Conservation (phyloP, 768 basidiomycete genomes). For the Russula sp. region DNA sequence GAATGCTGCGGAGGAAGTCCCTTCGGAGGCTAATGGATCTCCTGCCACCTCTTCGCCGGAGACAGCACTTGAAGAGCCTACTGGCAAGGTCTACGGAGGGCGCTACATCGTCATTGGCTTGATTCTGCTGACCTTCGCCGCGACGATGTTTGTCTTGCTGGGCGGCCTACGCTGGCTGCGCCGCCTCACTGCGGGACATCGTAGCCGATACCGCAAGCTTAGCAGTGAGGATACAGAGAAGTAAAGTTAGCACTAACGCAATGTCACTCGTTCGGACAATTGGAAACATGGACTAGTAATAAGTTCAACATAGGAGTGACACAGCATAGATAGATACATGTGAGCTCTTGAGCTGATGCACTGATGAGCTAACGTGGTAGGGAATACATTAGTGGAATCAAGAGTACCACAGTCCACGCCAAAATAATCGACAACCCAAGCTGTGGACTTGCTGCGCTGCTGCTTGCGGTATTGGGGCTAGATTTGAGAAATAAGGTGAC, state of each 20-base stretch:
- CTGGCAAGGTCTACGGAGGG: slow-evolving; percentile 11
- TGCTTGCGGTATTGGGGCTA: slow-evolving; percentile 32
- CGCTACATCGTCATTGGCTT: slow-evolving; percentile 33
- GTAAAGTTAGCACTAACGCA: not conserved
- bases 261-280: not conserved
- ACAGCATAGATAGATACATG: not conserved
- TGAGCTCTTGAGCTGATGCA: not conserved
- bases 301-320: not conserved
- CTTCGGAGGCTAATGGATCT: slow-evolving; percentile 2
- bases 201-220: slow-evolving; percentile 19
- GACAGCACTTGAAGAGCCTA: slow-evolving; percentile 19
- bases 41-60: not conserved
- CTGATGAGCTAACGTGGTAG: not conserved
- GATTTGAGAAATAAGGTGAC: slow-evolving; percentile 7
- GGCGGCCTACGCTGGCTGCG: slow-evolving; percentile 21
- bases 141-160: slow-evolving; percentile 13
- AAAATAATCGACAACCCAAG: not conserved
- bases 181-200: slow-evolving; percentile 11
- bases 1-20: not conserved
- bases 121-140: slow-evolving; percentile 24
- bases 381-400: not conserved
- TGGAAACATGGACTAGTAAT: not conserved
- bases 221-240: slow-evolving; percentile 12
- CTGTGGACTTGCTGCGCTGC: not conserved
- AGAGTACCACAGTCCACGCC: not conserved